Base-by-base conservation (phyloP, 2,329 filamentous ascomycete species). In the Botrytis pseudocinerea region DNA sequence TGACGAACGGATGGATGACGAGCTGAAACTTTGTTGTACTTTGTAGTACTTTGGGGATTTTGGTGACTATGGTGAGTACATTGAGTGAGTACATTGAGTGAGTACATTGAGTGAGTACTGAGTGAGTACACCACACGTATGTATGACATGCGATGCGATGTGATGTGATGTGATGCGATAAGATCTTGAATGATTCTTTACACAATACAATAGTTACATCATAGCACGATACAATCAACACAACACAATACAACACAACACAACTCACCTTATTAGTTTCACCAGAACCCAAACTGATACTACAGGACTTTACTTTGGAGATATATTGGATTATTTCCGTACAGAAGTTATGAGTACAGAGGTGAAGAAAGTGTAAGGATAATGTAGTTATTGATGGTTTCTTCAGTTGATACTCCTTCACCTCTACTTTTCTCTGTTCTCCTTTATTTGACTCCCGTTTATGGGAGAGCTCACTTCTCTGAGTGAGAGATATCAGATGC, bases 11-110 rank as follows among this genome's bases (percentile, higher is more conserved):
- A n/a, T 51, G 5, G 62, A 48, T 46, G 46, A 51, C 63, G 5
- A 66, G 12, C 63, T 66, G 63, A 66, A 44, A 66, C 63, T 35
- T 35, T 14, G 63, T 51, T 44, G 38, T 51, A 51, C 61, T 35
- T 35, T 14, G 63, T 51, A 32, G 38, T 51, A 51, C 61, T n/a
- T 63, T 28, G 16, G 20, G 35, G 35, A 35, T 35, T 35, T 35
- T 35, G 35, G 35, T 6, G 35, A 35, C 35, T 35, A 25, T 5
- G 38, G n/a, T 25, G 42, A 14, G 16, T 16, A 44, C 42, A 16
- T 1, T 42, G 12, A 38, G 35, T 38, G 35, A 51, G 25, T 7
- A 51, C 48, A 51, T n/a, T 51, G 25, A 14, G 48, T 51, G 25
- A 51, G 25, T 14, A n/a, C 48, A 32, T 3, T 32, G 32, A 32